Percentiles rank a stretch among this genome's conserved stretches.
phyloP scores from a whole-genome alignment of 1,284 basidiomycete genomes.

The Irpex sp. region DNA sequence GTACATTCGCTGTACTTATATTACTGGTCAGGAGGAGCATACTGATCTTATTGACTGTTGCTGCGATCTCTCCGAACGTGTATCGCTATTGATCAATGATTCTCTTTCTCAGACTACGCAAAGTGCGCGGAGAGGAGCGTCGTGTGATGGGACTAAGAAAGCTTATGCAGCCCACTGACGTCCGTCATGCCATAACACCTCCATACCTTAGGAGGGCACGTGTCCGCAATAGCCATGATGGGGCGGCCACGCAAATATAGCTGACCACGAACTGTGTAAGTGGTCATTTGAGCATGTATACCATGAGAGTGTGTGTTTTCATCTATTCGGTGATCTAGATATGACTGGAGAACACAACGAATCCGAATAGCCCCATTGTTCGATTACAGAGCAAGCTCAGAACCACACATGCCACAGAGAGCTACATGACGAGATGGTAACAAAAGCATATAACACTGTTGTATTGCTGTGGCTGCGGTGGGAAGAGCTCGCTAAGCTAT shows the following conservation, averaged over 20 bases:
- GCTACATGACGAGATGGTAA: too few species aligned
- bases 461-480: too few species aligned
- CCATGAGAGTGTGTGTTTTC: not conserved
- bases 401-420: too few species aligned
- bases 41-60: too few species aligned
- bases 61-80: too few species aligned
- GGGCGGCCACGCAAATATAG: not conserved
- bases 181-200: not conserved
- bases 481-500: too few species aligned
- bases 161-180: not conserved
- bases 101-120: not conserved
- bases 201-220: not conserved
- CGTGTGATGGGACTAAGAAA: not conserved
- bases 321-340: not conserved
- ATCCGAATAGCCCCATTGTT: too few species aligned
- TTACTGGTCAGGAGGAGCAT: too few species aligned
- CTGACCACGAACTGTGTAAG: not conserved
- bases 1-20: too few species aligned
- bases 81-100: too few species aligned
- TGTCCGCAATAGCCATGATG: not conserved
- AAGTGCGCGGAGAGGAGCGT: not conserved
- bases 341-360: not conserved
- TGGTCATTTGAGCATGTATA: not conserved
- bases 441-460: too few species aligned
- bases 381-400: too few species aligned